Conservation (phyloP, 2,329 filamentous ascomycete species). For the Chrysoporthe cubensis region DNA sequence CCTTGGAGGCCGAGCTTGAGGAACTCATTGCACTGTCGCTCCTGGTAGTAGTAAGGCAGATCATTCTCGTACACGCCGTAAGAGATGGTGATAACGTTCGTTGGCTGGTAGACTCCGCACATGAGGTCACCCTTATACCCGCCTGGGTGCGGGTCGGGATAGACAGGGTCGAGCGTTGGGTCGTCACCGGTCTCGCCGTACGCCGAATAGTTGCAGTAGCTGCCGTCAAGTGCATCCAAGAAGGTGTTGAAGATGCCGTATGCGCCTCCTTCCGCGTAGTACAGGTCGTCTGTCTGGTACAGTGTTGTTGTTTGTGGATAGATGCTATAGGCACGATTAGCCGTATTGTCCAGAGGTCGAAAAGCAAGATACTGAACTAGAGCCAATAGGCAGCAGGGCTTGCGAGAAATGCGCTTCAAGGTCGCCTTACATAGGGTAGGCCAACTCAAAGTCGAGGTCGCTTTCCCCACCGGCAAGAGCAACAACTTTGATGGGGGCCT, state of each 20-base stretch:
- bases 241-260: conserved; percentile 40
- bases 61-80: conserved; percentile 59
- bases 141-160: conserved; percentile 49
- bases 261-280: conserved; percentile 38
- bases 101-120: conserved; percentile 48
- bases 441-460: conserved; percentile 18
- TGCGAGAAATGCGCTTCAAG: too few species aligned
- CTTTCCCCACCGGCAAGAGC: conserved; percentile 21
- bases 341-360: background rate
- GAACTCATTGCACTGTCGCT: conserved; percentile 54
- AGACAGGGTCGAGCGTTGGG: conserved; percentile 49
- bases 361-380: too few species aligned
- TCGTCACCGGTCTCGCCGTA: conserved; percentile 51
- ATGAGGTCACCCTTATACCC: conserved; percentile 52
- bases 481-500: conserved; percentile 6
- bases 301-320: conserved; percentile 44
- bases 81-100: conserved; percentile 60
- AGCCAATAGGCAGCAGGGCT: too few species aligned
- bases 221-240: conserved; percentile 53
- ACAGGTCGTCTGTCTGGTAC: conserved; percentile 48
- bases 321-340: conserved; percentile 31
- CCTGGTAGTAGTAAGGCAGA: conserved; percentile 57
- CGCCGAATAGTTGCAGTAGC: conserved; percentile 53
- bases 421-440: conserved; percentile 18
- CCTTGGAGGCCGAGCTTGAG: conserved; percentile 57